phyloP scores from a whole-genome alignment of 352 stramenopile genomes.

The Phytophthora chlamydospora region DNA sequence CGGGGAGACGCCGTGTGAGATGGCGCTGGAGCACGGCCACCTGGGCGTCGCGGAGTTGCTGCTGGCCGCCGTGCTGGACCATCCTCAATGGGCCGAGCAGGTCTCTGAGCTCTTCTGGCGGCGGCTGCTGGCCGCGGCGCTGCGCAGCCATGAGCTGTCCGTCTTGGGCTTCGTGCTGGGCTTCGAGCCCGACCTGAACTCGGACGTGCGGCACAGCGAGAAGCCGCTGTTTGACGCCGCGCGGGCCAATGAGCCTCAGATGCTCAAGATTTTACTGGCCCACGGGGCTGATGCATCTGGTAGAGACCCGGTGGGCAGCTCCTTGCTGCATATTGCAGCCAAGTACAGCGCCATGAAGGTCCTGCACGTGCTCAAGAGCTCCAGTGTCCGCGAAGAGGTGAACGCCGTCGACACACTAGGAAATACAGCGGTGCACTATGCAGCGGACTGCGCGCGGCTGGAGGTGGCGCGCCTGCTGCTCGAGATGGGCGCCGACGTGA shows the following conservation, averaged over 20 bases:
- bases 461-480: conserved; percentile 23
- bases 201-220: conserved; percentile 31
- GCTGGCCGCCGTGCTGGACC: conserved; percentile 11
- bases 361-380: conserved; percentile 23
- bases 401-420: conserved; percentile 32
- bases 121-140: conserved; percentile 25
- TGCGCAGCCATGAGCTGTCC: conserved; percentile 30
- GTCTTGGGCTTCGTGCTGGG: conserved; percentile 40
- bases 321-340: conserved; percentile 41
- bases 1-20: conserved; percentile 40
- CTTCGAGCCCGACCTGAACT: conserved; percentile 40
- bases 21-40: conserved; percentile 42
- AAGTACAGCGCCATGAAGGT: conserved; percentile 32
- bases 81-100: conserved; percentile 16
- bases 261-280: conserved; percentile 37
- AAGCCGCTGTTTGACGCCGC: conserved; percentile 41
- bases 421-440: conserved; percentile 46
- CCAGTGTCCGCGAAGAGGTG: conserved; percentile 28
- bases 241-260: conserved; percentile 24
- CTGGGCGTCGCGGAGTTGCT: conserved; percentile 34
- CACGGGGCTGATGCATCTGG: conserved; percentile 24
- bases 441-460: conserved; percentile 28
- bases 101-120: conserved; percentile 39
- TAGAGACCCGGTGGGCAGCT: conserved; percentile 34
- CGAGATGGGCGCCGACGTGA: conserved; percentile 27